These are phyloP conservation scores for Leccinellum rugosiceps DNA, from an alignment of 768 basidiomycete genomes.

Conservation along the genomic window DNA sequence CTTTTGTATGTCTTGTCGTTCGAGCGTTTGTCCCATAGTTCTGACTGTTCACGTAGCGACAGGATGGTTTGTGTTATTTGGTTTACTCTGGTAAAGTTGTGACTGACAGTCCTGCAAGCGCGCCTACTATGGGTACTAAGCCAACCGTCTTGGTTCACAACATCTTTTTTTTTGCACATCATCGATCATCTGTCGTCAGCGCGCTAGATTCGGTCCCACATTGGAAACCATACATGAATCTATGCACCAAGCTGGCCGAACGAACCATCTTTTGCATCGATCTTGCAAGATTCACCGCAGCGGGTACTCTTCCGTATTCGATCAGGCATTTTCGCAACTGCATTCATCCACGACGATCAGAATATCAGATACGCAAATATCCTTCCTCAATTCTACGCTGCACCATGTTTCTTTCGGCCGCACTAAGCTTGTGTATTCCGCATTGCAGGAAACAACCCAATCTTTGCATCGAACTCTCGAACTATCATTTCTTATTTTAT, in stretches of 20 bases:
- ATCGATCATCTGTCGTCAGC: constrained; percentile 21
- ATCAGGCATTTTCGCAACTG: constrained; percentile 22
- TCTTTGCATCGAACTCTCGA: constrained; percentile 34
- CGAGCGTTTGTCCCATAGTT: background rate
- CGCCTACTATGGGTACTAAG: constrained; percentile 61
- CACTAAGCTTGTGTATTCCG: constrained; percentile 19
- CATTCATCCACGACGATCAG: constrained; percentile 24
- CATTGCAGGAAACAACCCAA: constrained; percentile 27
- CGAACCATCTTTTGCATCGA: constrained; percentile 28
- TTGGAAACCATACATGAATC: constrained; percentile 26
- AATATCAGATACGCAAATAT: constrained; percentile 21
- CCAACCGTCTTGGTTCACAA: constrained; percentile 26
- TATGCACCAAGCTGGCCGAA: constrained; percentile 21
- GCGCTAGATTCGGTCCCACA: constrained; percentile 13
- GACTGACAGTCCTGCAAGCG: constrained; percentile 38
- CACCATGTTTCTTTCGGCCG: constrained; percentile 13
- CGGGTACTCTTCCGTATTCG: constrained; percentile 17
- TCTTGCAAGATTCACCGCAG: constrained; percentile 26
- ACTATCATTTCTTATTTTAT: constrained; percentile 28
- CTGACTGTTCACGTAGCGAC: constrained; percentile 39
- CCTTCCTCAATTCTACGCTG: constrained; percentile 20
- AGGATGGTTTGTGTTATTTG: constrained; percentile 44
- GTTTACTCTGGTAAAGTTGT: constrained; percentile 4
- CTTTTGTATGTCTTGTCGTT: constrained; percentile 51
- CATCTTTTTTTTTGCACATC: constrained; percentile 20